A percentile compares a stretch with the other conserved stretches of the same genome.
Conservation (phyloP, 116 monocot species). For the Phalaenopsis hybrid region DNA sequence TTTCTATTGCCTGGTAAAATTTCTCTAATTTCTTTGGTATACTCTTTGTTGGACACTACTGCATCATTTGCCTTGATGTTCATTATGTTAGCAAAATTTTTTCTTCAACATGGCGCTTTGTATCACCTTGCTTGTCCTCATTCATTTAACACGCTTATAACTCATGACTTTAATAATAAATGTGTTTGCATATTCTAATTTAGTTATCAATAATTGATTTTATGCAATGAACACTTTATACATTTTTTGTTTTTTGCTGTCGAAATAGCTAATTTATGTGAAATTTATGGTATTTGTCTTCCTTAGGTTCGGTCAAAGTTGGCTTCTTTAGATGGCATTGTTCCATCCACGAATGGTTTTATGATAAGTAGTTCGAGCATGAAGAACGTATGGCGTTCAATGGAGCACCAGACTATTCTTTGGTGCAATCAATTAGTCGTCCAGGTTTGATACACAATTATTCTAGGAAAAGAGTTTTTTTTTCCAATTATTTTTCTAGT, state of each 20-base stretch:
- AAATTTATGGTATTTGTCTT: not conserved
- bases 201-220: not conserved
- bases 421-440: conserved; percentile 99
- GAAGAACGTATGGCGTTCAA: conserved; percentile 90
- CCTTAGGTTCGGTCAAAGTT: conserved; percentile 76
- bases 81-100: not conserved
- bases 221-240: not conserved
- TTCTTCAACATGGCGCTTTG: not conserved
- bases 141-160: not conserved
- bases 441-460: conserved; percentile 43
- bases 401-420: conserved; percentile 90
- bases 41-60: not conserved
- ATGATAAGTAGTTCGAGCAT: conserved; percentile 69
- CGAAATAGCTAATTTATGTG: not conserved
- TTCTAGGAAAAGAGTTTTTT: not conserved
- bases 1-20: not conserved
- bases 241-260: not conserved
- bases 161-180: not conserved
- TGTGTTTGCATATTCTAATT: not conserved
- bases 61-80: not conserved
- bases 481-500: not conserved
- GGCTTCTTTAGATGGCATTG: conserved; percentile 82
- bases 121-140: not conserved
- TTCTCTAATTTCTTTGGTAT: not conserved
- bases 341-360: conserved; percentile 85